A percentile compares a stretch with the other conserved stretches of the same genome.
Conservation (phyloP, 495 filamentous ascomycete genomes). For the Trichoderma parareesei region DNA sequence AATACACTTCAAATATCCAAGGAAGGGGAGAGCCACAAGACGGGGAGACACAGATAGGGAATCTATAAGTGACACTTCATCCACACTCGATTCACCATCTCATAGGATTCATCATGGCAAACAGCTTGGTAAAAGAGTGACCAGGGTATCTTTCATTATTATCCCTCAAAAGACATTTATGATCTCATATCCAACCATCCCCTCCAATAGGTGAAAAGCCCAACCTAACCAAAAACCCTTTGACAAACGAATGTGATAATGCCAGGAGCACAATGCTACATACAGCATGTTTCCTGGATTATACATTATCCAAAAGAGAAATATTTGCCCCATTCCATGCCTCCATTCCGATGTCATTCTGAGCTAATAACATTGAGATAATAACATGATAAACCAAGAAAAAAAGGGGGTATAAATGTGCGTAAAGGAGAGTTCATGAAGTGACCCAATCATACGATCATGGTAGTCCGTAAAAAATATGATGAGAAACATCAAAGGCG, state of each 20-base stretch:
- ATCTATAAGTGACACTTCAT: background rate
- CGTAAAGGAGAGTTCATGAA: constrained; percentile 9
- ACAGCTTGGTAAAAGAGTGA: no score
- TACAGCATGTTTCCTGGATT: background rate
- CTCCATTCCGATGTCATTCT: background rate
- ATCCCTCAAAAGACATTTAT: no score
- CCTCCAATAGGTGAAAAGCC: no score
- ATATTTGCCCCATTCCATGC: background rate
- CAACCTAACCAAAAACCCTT: background rate
- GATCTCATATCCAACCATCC: no score
- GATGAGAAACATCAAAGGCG: background rate
- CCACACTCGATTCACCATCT: no score
- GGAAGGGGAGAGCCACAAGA: background rate
- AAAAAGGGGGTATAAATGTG: background rate
- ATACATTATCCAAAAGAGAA: background rate
- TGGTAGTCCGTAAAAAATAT: background rate
- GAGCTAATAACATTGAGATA: background rate
- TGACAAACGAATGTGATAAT: background rate
- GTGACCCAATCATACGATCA: background rate
- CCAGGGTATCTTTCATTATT: no score
- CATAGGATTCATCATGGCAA: no score
- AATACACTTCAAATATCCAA: background rate
- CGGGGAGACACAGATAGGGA: background rate
- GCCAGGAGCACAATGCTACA: background rate
- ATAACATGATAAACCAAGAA: background rate